These are phyloP conservation scores for Astragalus glycyphyllos DNA, from an alignment of 306 rosid species.

Conservation along the genomic window DNA sequence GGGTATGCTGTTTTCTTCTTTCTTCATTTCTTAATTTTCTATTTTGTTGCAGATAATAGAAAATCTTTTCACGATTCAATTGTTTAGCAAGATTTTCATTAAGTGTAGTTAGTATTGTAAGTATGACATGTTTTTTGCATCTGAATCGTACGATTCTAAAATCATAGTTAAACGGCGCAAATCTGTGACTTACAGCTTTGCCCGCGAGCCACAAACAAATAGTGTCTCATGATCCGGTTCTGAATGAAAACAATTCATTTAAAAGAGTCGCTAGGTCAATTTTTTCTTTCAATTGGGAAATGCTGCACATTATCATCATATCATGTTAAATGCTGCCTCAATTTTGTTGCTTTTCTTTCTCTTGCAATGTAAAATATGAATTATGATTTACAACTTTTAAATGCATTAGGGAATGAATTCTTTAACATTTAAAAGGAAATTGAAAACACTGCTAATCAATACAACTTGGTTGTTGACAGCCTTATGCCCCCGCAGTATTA, in stretches of 20 bases:
- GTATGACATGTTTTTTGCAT: not conserved
- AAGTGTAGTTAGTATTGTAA: not conserved
- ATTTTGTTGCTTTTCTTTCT: too few relatives aligned
- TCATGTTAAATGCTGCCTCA: too few relatives aligned
- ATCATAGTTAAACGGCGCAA: not conserved
- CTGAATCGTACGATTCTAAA: too few relatives aligned
- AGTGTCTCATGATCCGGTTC: too few relatives aligned
- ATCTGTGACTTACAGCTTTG: not conserved
- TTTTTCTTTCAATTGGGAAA: too few relatives aligned
- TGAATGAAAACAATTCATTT: too few relatives aligned
- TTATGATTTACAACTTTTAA: not conserved
- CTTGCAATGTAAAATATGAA: not conserved
- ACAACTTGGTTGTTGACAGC: not conserved
- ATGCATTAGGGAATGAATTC: not conserved
- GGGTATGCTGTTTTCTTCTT: conserved; percentile 1
- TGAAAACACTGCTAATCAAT: not conserved
- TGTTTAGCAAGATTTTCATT: not conserved
- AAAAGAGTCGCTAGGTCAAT: too few relatives aligned
- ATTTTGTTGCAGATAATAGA: not conserved
- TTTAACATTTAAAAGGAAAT: not conserved
- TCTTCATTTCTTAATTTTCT: not conserved
- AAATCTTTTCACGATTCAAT: not conserved
- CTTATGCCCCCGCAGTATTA: not conserved
- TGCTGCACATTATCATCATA: too few relatives aligned
- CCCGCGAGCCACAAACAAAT: too few relatives aligned